These are phyloP conservation scores for Phylloporus sp. DNA, from an alignment of 768 basidiomycete species.

Conservation along the genomic window DNA sequence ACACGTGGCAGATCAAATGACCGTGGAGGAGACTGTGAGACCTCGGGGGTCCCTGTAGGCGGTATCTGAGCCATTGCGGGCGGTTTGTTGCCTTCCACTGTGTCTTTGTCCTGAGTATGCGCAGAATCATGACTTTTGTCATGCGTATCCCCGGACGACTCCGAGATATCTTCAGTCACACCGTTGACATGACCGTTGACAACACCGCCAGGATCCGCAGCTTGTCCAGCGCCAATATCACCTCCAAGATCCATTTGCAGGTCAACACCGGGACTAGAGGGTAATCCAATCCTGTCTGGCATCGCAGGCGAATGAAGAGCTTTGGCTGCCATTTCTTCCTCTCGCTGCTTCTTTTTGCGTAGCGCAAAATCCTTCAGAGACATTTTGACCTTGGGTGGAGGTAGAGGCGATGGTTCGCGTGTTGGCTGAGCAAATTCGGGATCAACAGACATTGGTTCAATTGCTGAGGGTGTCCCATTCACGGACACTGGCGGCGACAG, in stretches of 20 bases:
- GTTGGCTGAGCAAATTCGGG: slow-evolving; percentile 4
- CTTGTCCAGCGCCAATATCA: not conserved
- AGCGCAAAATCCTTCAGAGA: slow-evolving; percentile 56
- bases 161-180: not conserved
- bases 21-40: not conserved
- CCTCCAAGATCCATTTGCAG: slow-evolving; percentile 13
- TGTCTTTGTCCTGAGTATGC: not conserved
- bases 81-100: not conserved
- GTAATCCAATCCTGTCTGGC: slow-evolving; percentile 7
- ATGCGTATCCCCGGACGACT: not conserved
- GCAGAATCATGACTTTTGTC: not conserved
- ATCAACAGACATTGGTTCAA: slow-evolving; percentile 9
- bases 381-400: slow-evolving; percentile 50
- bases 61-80: not conserved
- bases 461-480: slow-evolving; percentile 2
- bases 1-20: not conserved
- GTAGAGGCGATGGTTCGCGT: slow-evolving; percentile 28
- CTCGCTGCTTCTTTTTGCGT: slow-evolving; percentile 51
- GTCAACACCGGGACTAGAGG: slow-evolving; percentile 20
- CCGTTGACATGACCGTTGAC: slow-evolving; percentile 11
- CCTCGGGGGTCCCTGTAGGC: not conserved
- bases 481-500: not conserved
- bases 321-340: slow-evolving; percentile 39
- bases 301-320: slow-evolving; percentile 21
- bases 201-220: not conserved